phyloP scores from a whole-genome alignment of 495 filamentous ascomycete genomes.

The Podospora pseudocomata region DNA sequence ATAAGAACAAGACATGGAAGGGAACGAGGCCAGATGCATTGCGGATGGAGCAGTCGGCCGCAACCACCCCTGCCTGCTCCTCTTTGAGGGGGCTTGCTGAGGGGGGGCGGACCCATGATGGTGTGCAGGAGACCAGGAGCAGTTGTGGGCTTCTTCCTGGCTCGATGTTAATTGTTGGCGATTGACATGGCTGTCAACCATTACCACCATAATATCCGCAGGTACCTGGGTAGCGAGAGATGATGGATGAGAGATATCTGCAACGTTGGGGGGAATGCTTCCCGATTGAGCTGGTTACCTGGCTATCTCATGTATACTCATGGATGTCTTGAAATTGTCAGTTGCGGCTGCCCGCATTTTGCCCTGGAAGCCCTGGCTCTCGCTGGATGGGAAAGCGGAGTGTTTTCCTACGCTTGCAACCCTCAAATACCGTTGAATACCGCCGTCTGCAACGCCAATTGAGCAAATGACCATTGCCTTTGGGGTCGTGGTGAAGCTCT shows the following conservation, averaged over 20 bases:
- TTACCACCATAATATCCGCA: conserved; percentile 3
- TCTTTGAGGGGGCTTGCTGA: background rate
- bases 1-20: background rate
- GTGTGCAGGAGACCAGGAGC: conserved; percentile 2
- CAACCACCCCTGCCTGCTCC: background rate
- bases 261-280: background rate
- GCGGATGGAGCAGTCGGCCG: background rate
- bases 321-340: conserved; percentile 1
- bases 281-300: conserved; percentile 9
- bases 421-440: conserved; percentile 11
- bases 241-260: background rate
- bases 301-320: background rate
- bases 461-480: conserved; percentile 10
- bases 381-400: conserved; percentile 1
- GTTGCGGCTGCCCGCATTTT: conserved; percentile 7
- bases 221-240: background rate
- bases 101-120: conserved; percentile 5
- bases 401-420: conserved; percentile 2
- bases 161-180: conserved; percentile 12
- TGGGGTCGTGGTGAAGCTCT: conserved; percentile 1
- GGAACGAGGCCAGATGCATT: background rate
- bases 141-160: background rate
- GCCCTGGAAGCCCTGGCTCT: background rate
- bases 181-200: background rate
- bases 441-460: conserved; percentile 3